Evolutionary conservation across 306 rosid genomes (phyloP).

Genomic region (Mucuna pruriens): DNA sequence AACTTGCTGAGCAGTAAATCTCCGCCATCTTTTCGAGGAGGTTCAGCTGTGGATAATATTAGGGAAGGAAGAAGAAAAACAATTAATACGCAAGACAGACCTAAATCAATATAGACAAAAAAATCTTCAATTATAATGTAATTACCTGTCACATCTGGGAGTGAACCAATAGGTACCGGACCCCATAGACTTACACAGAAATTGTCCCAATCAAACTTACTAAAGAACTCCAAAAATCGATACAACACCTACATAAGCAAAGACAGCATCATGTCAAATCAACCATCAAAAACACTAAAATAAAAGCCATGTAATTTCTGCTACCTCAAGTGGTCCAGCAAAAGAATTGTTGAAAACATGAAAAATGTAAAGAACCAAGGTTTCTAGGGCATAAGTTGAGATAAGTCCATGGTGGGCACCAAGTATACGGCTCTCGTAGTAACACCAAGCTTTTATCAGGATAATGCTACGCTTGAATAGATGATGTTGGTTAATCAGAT

Average conservation of each 20-base stretch:
- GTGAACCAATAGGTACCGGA: constrained; percentile 88
- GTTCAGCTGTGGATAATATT: constrained; percentile 69
- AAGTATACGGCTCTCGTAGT: constrained; percentile 95
- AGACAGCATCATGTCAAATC: constrained; percentile 21
- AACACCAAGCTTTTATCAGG: constrained; percentile 99
- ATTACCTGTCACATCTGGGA: constrained; percentile 94
- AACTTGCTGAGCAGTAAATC: constrained; percentile 82
- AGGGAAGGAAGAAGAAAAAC: constrained; percentile 18
- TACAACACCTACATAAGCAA: constrained; percentile 75
- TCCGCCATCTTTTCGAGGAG: constrained; percentile 95
- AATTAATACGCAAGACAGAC: constrained; percentile 17
- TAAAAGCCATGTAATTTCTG: constrained; percentile 30
- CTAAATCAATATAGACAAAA: constrained; percentile 5
- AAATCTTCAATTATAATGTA: constrained; percentile 31
- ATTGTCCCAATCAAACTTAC: constrained; percentile 99
- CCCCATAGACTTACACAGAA: constrained; percentile 98
- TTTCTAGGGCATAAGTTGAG: constrained; percentile 96
- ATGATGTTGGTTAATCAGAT: constrained; percentile 84
- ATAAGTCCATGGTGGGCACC: constrained; percentile 99
- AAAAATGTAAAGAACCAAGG: constrained; percentile 97
- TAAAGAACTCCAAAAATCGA: constrained; percentile 93
- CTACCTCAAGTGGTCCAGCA: constrained; percentile 99
- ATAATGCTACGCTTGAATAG: constrained; percentile 98
- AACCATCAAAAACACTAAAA: constrained; percentile 32
- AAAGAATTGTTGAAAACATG: constrained; percentile 94